These are phyloP conservation scores for Teunomyces kruisii DNA, from an alignment of 805 yeast species.

Conservation along the genomic window DNA sequence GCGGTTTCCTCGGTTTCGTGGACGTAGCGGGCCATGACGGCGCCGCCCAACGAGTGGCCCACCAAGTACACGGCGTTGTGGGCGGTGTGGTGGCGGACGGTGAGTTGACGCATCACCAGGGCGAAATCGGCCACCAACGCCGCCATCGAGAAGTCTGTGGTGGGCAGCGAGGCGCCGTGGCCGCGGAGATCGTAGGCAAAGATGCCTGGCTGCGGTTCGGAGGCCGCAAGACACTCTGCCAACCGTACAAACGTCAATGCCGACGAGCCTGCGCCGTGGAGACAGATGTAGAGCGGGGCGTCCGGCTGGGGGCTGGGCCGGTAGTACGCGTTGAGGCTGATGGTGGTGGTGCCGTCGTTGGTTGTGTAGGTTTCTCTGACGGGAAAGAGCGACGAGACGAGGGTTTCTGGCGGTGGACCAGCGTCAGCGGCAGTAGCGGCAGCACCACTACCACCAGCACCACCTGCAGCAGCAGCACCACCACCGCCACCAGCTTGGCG, in stretches of 20 bases:
- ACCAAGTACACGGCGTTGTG: conserved; percentile 51
- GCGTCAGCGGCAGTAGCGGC: no score
- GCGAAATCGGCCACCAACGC: conserved; percentile 59
- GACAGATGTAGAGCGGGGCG: conserved; percentile 66
- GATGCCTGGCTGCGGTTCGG: conserved; percentile 47
- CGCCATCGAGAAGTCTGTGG: conserved; percentile 42
- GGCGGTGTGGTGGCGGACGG: conserved; percentile 9
- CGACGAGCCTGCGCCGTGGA: conserved; percentile 96
- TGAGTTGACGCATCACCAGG: conserved; percentile 38
- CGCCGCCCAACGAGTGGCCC: conserved; percentile 94
- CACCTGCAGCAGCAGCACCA: no score
- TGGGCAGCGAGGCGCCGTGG: conserved; percentile 55
- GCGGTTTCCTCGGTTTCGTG: conserved; percentile 15
- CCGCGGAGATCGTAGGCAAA: conserved; percentile 81
- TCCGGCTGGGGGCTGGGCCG: conserved; percentile 27
- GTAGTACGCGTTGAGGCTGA: conserved; percentile 49
- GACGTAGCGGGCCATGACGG: conserved; percentile 63
- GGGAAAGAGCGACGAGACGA: conserved; percentile 12
- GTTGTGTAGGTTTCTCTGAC: conserved; percentile 16
- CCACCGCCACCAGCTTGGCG: no score
- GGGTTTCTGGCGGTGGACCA: no score
- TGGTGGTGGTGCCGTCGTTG: no score
- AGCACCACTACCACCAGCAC: no score
- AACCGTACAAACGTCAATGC: conserved; percentile 72
- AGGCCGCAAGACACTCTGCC: conserved; percentile 28